A percentile compares a stretch with the other conserved stretches of the same genome.
phyloP scores from a whole-genome alignment of 2,329 filamentous ascomycete genomes.

The Sclerotiophoma versabilis region DNA sequence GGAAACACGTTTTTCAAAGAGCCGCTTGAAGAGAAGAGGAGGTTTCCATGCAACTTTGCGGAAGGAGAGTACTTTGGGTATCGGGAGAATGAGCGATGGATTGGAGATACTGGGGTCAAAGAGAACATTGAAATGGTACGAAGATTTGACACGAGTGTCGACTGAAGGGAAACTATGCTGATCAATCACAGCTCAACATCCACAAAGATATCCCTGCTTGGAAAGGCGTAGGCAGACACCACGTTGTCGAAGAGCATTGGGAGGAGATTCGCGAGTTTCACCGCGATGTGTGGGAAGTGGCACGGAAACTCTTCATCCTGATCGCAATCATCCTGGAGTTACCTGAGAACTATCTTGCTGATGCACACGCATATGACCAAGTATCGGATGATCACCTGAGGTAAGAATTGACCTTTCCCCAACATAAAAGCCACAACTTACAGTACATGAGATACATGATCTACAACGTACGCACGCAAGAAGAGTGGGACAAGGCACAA shows the following conservation, averaged over 20 bases:
- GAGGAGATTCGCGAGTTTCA: conserved; percentile 25
- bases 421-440: neutral
- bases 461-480: conserved; percentile 24
- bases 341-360: conserved; percentile 25
- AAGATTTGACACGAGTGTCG: no score
- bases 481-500: conserved; percentile 48
- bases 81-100: conserved; percentile 35
- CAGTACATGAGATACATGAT: conserved; percentile 22
- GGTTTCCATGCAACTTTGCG: conserved; percentile 22
- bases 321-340: conserved; percentile 27
- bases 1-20: conserved; percentile 26
- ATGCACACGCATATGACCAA: conserved; percentile 25
- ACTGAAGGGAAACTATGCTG: neutral
- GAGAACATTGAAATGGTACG: conserved; percentile 48
- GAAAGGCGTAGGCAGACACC: conserved; percentile 15
- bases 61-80: conserved; percentile 31
- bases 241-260: conserved; percentile 20
- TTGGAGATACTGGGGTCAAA: conserved; percentile 48
- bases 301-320: conserved; percentile 57
- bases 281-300: conserved; percentile 37
- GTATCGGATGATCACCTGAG: conserved; percentile 24
- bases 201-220: conserved; percentile 24
- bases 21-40: conserved; percentile 23
- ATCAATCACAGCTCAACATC: conserved; percentile 21
- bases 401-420: neutral